A percentile compares a stretch with the other conserved stretches of the same genome.
Conservation (phyloP, 108 stramenopile species). For the Conticribra weissflogii region DNA sequence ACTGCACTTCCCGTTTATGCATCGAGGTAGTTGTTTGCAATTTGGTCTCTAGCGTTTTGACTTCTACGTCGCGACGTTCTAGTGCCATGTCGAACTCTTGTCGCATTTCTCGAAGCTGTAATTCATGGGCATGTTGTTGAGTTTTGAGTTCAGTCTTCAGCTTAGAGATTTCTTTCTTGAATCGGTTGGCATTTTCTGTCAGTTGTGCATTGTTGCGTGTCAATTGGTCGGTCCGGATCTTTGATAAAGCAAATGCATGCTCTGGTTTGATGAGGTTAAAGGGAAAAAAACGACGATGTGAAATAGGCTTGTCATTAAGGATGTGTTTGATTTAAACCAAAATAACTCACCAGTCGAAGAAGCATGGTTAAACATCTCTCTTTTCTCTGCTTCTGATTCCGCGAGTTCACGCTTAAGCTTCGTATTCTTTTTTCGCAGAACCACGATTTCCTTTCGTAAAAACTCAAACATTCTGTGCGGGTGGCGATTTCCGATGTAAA, state of each 20-base stretch:
- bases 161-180: constrained; percentile 39
- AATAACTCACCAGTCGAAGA: constrained; percentile 17
- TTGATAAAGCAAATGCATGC: constrained; percentile 45
- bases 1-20: constrained; percentile 29
- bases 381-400: constrained; percentile 51
- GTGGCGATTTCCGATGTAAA: neutral
- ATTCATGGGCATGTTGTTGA: constrained; percentile 41
- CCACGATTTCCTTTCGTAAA: constrained; percentile 56
- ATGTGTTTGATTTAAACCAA: too few species aligned
- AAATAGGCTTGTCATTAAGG: too few species aligned
- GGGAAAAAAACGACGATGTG: neutral
- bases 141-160: constrained; percentile 49
- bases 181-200: constrained; percentile 40
- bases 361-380: constrained; percentile 48
- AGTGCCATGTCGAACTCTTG: constrained; percentile 41
- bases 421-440: constrained; percentile 48
- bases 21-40: neutral
- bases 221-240: constrained; percentile 50
- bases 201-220: constrained; percentile 40
- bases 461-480: constrained; percentile 55
- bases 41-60: constrained; percentile 30
- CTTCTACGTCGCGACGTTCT: constrained; percentile 35
- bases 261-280: constrained; percentile 5
- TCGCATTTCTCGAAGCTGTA: constrained; percentile 46
- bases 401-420: constrained; percentile 47